A percentile compares a stretch with the other conserved stretches of the same genome.
Conservation (phyloP, 2,329 filamentous ascomycete species). For the Penicillium corylophilum region DNA sequence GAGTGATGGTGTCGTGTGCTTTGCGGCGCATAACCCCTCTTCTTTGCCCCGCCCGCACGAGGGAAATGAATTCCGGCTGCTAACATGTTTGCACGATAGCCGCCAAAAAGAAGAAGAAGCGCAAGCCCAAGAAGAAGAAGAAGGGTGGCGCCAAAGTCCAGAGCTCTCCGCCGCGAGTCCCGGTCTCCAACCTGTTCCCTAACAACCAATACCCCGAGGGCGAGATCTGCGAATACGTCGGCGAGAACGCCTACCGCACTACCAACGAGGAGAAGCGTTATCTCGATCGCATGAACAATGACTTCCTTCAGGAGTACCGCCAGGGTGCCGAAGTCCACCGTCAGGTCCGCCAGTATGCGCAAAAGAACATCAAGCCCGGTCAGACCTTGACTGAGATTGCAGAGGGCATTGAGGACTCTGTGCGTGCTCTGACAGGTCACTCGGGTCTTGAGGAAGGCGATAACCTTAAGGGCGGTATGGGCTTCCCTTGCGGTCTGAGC, state of each 20-base stretch:
- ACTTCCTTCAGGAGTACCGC: conserved; percentile 78
- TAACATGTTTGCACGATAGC: conserved; percentile 26
- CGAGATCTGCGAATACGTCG: conserved; percentile 72
- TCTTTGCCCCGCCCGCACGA: conserved; percentile 1
- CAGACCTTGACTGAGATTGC: conserved; percentile 78
- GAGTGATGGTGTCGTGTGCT: conserved; percentile 6
- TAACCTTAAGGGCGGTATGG: conserved; percentile 74
- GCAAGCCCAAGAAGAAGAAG: conserved; percentile 72
- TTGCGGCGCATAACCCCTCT: background rate
- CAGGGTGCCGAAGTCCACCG: conserved; percentile 86
- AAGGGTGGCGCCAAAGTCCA: conserved; percentile 62
- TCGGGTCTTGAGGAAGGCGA: conserved; percentile 75
- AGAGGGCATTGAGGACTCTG: conserved; percentile 81
- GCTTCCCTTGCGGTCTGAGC: conserved; percentile 80
- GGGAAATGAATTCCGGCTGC: background rate
- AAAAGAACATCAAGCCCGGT: conserved; percentile 77
- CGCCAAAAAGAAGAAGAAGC: conserved; percentile 80
- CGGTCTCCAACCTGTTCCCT: conserved; percentile 71
- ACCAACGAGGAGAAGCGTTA: conserved; percentile 83
- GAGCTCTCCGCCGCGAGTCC: conserved; percentile 73
- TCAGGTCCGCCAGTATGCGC: conserved; percentile 80
- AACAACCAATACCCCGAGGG: conserved; percentile 72
- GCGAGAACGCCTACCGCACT: conserved; percentile 76
- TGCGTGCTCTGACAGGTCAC: conserved; percentile 74
- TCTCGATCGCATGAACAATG: conserved; percentile 74